Percentiles rank a stretch among this genome's conserved stretches.
Conservation (phyloP, 2,329 filamentous ascomycete genomes). For the Sporothrix brasiliensis region DNA sequence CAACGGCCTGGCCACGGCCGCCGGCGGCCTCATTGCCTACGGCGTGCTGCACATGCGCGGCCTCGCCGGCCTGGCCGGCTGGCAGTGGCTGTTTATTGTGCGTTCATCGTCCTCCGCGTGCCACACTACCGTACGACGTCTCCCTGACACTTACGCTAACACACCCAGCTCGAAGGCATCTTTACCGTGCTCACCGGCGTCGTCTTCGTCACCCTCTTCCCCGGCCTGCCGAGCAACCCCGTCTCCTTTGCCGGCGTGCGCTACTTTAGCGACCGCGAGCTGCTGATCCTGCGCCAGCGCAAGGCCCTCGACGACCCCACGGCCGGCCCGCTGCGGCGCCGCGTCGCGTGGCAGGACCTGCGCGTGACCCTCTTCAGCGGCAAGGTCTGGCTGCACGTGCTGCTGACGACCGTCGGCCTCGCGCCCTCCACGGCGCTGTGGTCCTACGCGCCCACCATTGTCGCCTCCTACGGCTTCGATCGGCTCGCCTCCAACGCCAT, state of each 20-base stretch:
- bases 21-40: slow-evolving; percentile 48
- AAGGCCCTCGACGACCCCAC: slow-evolving; percentile 50
- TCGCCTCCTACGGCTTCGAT: slow-evolving; percentile 56
- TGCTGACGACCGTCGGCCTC: slow-evolving; percentile 47
- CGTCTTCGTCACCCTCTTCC: slow-evolving; percentile 49
- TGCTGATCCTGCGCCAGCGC: slow-evolving; percentile 49
- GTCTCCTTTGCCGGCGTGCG: slow-evolving; percentile 46
- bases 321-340: neutral
- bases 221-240: slow-evolving; percentile 51
- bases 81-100: slow-evolving; percentile 58
- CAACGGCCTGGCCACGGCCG: slow-evolving; percentile 55
- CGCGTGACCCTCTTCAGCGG: slow-evolving; percentile 7
- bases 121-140: neutral
- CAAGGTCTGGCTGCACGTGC: slow-evolving; percentile 53
- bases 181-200: slow-evolving; percentile 54
- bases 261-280: slow-evolving; percentile 46
- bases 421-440: slow-evolving; percentile 50
- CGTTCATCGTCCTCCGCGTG: neutral
- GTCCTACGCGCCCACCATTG: slow-evolving; percentile 54
- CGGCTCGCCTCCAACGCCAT: slow-evolving; percentile 56
- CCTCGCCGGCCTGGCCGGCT: slow-evolving; percentile 53
- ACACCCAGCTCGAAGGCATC: slow-evolving; percentile 50
- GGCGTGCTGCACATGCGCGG: slow-evolving; percentile 56
- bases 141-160: neutral
- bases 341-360: slow-evolving; percentile 16